Evolutionary conservation across 2,329 filamentous ascomycete genomes (phyloP), one percentile per base, ranked within the genome.

Genomic region (Neonectria neomacrospora): DNA sequence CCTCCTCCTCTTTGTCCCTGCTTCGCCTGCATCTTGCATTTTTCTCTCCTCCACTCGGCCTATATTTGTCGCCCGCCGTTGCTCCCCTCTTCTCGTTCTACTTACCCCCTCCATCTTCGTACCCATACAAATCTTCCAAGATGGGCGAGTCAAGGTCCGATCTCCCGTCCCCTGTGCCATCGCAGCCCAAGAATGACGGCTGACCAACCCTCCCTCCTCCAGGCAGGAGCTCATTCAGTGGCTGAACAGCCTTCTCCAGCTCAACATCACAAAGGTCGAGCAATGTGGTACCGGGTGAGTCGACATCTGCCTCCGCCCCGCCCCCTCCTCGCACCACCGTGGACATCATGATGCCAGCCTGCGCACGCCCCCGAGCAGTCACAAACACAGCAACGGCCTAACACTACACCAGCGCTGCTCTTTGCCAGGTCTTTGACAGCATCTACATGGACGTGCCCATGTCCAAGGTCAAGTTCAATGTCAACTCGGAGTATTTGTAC

Each of bases 211-310:
- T 22, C 50, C n/a, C 58, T 62, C 57, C 32, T 68, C 63, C 75
- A 98, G 96, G 85, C 96, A 99, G 83, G 96, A 99, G 84, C 89
- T 99, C 73, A 86, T 99, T 73, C 88, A 90, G 82, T 99, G 96
- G 96, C 85, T 98, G 71, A 99, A 99, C 86, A 95, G 92, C 86
- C 91, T 99, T 67, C 90, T 99, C 54, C 94, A 97, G 84, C 91
- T 99, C 76, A 99, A 98, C 84, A 90, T 99, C 75, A 98, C 92
- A 75, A 98, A 97, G 83, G 93, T 99, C 79, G 96, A 99, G 84
- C 96, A 99, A 86, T 98, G 95, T 80, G 96, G 96, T 79, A 98
- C 95, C 76, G 96, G 95, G 95, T 98, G 68, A 75, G 76, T 78
- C 63, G 57, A 69, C 75, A 83, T 79, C 67, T 69, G 51, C 54